Evolutionary conservation across 2,329 filamentous ascomycete genomes (phyloP), one percentile per base, ranked within the genome.

Genomic region (Cladosporium sphaerospermum): DNA sequence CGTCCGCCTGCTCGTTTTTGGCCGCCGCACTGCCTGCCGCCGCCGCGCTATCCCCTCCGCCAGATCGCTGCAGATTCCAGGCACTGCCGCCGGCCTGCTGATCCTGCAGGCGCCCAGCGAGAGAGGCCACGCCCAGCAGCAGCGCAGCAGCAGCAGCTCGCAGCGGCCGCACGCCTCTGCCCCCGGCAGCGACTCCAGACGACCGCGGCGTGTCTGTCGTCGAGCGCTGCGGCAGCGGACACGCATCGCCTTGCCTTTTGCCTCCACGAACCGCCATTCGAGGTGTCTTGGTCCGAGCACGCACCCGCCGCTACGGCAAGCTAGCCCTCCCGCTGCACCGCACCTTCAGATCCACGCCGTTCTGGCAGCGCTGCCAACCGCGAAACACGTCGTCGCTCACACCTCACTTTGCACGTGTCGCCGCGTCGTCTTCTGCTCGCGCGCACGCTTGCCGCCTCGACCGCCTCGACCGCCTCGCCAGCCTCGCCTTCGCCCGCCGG

Each of bases 401-500:
- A 37, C 40, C 48, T 51, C 48, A 23, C 39, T 51, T 51, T 44
- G 48, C 40, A 50, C 37, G 47, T 50, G 47, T 50, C 47, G 47
- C 39, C 39, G 47, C 47, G 47, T 14, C 31, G 34, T 23, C 14
- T 9, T 36, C 14, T 40, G 34, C 34, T 33, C 19, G 45, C 45
- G 45, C 45, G 45, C 46, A 28, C 23, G 23, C 23, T 28, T 28
- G 23, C 23, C 3, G 23, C 23, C 23, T 28, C 23, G 23, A 2
- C 23, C 4, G 23, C 23, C 23, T 28, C 23, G 23, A 2, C 23
- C 4, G 23, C 23, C 23, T 28, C 23, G 23, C 4, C 4, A 28
- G 23, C 23, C 23, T 28, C 23, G 7, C 23, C 23, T 28, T 28
- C 23, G 4, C 23, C 23, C 23, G 23, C 23, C 23, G 23, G 23